phyloP scores from a whole-genome alignment of 1,139 yeast genomes.

The Candida sanyaensis region DNA sequence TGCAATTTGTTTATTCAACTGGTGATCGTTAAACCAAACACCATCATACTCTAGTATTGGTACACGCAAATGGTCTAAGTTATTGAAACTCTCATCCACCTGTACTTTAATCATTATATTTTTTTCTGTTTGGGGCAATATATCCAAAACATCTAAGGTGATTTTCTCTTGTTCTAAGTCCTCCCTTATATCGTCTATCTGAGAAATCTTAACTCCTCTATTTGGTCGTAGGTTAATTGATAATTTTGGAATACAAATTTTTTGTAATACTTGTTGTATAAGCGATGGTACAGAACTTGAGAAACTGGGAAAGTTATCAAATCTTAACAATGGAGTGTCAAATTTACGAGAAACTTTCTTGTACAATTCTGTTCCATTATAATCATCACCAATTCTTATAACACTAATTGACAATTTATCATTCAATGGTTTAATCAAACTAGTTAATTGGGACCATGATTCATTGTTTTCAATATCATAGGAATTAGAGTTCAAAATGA shows the following conservation, averaged over 20 bases:
- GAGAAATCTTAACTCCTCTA: conserved; percentile 7
- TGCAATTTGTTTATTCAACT: neutral
- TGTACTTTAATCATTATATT: conserved; percentile 19
- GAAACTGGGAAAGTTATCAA: conserved; percentile 21
- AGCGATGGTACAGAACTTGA: neutral
- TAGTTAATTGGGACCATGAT: conserved; percentile 1
- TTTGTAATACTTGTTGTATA: conserved; percentile 7
- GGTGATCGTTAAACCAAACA: conserved; percentile 9
- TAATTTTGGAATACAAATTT: conserved; percentile 13
- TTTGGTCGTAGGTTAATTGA: conserved; percentile 8
- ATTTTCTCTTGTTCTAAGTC: conserved; percentile 10
- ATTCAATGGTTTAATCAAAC: conserved; percentile 14
- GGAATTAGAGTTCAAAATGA: conserved; percentile 22
- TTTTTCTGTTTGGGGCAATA: conserved; percentile 18
- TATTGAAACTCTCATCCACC: conserved; percentile 10
- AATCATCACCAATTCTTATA: conserved; percentile 24
- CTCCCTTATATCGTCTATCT: conserved; percentile 28
- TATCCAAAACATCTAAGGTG: conserved; percentile 17
- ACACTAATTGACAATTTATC: conserved; percentile 25
- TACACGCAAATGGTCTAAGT: conserved; percentile 1
- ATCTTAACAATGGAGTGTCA: conserved; percentile 22
- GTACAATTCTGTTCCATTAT: neutral
- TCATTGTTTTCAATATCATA: conserved; percentile 8
- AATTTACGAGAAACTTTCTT: conserved; percentile 18
- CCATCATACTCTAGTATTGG: conserved; percentile 12